Base-by-base conservation (phyloP, 2,329 filamentous ascomycete species). In the Leptodontidium sp. region DNA sequence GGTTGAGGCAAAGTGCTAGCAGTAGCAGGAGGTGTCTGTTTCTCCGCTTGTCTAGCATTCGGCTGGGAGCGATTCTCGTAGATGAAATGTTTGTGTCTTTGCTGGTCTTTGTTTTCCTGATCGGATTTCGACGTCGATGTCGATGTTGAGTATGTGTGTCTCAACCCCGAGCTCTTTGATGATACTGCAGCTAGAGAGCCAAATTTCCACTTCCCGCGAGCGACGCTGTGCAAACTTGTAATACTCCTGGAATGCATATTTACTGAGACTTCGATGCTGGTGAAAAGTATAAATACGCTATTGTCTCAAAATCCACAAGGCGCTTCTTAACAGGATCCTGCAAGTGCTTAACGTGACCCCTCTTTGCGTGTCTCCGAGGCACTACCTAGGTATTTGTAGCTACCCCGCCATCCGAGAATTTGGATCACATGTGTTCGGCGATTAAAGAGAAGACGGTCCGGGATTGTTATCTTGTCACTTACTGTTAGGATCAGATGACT, bases 1-100 rank as follows among this genome's bases (percentile, higher is more conserved):
- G 57, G 57, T 43, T 59, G 57, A 5, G 35, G 7, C 26, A 21
- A 38, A 1, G 38, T 17, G 57, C 38, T 45, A 21, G 57, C 24
- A 26, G 57, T 45, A 12, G 57, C 24, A 26, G 57, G 12, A 15
- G 57, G 4, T 26, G 57, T 45, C 57, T 59, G 35, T 40, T 43
- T 45, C 40, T 59, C 57, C 2, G 35, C 8, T 24, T 59, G 57
- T 24, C 57, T 38, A 29, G n/a, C 21, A 26, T 45, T 59, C 21
- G 43, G 57, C 21, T 59, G 57, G 1, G 57, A 59, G 38, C 57
- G 57, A 26, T 59, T 59, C 38, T 59, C 57, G 15, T 59, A 59
- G 32, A 59, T 59, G 57, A 59, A 59, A 45, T 59, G 57, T 35
- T 59, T 59, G 57, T 59, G n/a, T 59, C 57, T 45, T 40, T 59